Evolutionary conservation across 495 filamentous ascomycete species (phyloP).

Genomic region (Aspergillus asperescens): DNA sequence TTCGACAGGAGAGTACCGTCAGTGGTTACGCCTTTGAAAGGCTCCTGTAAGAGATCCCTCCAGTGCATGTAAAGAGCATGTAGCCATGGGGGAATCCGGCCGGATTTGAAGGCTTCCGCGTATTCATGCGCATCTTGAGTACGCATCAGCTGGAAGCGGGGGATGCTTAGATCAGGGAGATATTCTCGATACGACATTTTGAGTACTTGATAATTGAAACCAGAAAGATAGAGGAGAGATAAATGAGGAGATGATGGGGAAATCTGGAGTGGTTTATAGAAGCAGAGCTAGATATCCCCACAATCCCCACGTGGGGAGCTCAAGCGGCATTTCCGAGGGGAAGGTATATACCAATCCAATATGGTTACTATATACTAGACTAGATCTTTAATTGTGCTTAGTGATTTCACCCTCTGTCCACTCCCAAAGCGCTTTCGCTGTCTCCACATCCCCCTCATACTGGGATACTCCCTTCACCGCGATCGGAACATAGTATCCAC

Average conservation of each 20-base stretch:
- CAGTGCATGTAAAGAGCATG: constrained; percentile 62
- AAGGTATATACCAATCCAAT: neutral
- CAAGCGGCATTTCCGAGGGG: constrained; percentile 12
- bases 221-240: neutral
- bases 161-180: constrained; percentile 55
- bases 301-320: constrained; percentile 14
- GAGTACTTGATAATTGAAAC: neutral
- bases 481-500: constrained; percentile 55
- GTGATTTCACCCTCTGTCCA: constrained; percentile 55
- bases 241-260: neutral
- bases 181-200: constrained; percentile 44
- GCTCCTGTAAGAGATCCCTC: constrained; percentile 59
- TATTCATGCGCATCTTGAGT: constrained; percentile 61
- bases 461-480: constrained; percentile 36
- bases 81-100: constrained; percentile 60
- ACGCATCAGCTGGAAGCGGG: constrained; percentile 59
- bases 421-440: constrained; percentile 54
- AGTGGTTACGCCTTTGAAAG: constrained; percentile 64
- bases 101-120: constrained; percentile 53
- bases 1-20: constrained; percentile 45
- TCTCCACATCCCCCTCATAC: constrained; percentile 39
- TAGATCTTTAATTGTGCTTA: neutral
- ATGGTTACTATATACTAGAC: too few relatives aligned
- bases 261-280: neutral
- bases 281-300: constrained; percentile 3